These are phyloP conservation scores for Neurospora sp. DNA, from an alignment of 495 filamentous ascomycete genomes.

Conservation along the genomic window DNA sequence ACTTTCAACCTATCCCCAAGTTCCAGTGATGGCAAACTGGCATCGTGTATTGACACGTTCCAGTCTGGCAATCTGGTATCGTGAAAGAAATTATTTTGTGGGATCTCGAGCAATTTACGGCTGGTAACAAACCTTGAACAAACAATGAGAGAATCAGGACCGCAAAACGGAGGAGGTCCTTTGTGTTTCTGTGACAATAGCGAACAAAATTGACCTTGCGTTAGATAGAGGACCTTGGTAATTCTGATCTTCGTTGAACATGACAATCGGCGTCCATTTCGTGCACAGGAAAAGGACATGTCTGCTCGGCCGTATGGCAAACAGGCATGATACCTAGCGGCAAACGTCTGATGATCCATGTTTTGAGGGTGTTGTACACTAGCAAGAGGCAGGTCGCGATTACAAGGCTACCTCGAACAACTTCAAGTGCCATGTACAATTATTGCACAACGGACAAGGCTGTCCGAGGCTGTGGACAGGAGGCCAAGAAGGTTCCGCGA, in stretches of 20 bases:
- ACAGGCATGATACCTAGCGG: neutral
- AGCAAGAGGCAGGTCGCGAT: neutral
- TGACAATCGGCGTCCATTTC: neutral
- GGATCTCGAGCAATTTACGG: neutral
- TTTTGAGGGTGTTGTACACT: neutral
- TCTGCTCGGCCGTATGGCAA: neutral
- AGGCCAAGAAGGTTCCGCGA: neutral
- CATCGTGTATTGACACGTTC: neutral
- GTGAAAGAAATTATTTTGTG: neutral
- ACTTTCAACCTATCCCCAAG: neutral
- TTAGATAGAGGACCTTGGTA: neutral
- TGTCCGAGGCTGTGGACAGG: neutral
- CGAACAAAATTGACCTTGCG: neutral
- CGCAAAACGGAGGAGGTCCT: neutral
- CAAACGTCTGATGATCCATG: neutral
- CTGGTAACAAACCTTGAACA: neutral
- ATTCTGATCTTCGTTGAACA: neutral
- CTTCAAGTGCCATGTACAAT: neutral
- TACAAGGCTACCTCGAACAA: neutral
- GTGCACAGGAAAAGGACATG: neutral
- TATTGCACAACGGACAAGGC: neutral
- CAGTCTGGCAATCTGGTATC: neutral
- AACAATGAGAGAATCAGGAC: neutral
- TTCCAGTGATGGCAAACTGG: neutral
- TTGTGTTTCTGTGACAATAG: neutral